Evolutionary conservation across 371 early-diverging fungal genomes (phyloP).

Genomic region (Parasitella parasitica): DNA sequence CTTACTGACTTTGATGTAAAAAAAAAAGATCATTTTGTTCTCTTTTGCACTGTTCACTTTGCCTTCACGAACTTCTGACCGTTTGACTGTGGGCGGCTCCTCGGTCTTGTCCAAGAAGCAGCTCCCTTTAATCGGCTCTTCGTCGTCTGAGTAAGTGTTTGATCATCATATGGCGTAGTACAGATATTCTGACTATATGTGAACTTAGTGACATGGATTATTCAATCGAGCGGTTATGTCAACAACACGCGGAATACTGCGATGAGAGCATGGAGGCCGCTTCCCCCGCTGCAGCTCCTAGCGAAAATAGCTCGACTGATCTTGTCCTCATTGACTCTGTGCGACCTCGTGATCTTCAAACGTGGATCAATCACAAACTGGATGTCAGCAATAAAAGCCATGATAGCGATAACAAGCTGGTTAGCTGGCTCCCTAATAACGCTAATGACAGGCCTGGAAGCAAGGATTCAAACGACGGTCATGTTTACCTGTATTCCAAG

Average conservation of each 20-base stretch:
- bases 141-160: background rate
- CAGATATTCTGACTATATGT: background rate
- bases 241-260: background rate
- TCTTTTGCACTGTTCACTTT: conserved; percentile 62
- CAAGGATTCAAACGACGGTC: background rate
- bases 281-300: background rate
- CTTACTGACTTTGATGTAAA: background rate
- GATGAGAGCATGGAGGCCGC: background rate
- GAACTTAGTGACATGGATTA: conserved; percentile 1
- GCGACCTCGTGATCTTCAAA: conserved; percentile 35
- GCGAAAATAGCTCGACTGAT: conserved; percentile 23
- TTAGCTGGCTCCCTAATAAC: background rate
- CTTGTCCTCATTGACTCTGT: conserved; percentile 40
- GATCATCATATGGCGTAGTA: background rate
- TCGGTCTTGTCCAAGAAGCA: conserved; percentile 11
- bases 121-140: conserved; percentile 25
- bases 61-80: conserved; percentile 45
- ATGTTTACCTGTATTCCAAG: conserved; percentile 41
- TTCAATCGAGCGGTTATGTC: conserved; percentile 6
- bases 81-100: conserved; percentile 55
- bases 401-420: background rate
- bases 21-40: conserved; percentile 58
- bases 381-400: background rate
- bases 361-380: conserved; percentile 39
- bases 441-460: background rate